A percentile compares a stretch with the other conserved stretches of the same genome.
These are phyloP conservation scores for Tolypocladium ovalisporum DNA, from an alignment of 2,329 filamentous ascomycete species.

Conservation along the genomic window DNA sequence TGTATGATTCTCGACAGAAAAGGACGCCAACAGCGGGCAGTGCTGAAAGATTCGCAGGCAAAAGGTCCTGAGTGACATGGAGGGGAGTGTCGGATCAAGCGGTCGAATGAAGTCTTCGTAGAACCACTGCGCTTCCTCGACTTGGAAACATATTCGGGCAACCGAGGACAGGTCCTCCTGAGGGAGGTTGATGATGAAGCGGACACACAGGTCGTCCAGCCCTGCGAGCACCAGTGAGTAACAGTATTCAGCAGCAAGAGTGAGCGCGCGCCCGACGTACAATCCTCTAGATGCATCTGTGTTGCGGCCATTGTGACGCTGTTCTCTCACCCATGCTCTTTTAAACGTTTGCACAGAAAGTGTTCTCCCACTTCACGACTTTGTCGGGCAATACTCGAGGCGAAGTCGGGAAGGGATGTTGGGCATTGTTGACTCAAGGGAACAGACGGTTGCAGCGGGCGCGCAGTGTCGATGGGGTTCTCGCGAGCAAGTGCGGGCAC, in stretches of 20 bases:
- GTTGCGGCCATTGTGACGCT: slow-evolving; percentile 57
- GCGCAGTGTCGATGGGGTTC: background rate
- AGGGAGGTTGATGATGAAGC: slow-evolving; percentile 96
- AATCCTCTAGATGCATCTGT: slow-evolving; percentile 85
- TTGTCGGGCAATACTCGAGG: slow-evolving; percentile 17
- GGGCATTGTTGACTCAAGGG: slow-evolving; percentile 16
- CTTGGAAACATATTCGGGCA: slow-evolving; percentile 93
- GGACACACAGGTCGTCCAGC: slow-evolving; percentile 95
- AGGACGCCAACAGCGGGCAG: slow-evolving; percentile 76
- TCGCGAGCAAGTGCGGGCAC: background rate
- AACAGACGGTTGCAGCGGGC: background rate
- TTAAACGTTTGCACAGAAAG: background rate
- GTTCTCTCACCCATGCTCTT: slow-evolving; percentile 18
- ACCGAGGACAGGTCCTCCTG: slow-evolving; percentile 82
- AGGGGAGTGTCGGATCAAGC: slow-evolving; percentile 72
- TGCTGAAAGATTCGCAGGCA: slow-evolving; percentile 87
- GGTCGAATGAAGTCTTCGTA: slow-evolving; percentile 99
- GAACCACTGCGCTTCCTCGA: slow-evolving; percentile 99
- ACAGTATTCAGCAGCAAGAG: background rate
- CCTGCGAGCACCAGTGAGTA: slow-evolving; percentile 36
- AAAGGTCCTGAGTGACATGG: slow-evolving; percentile 75
- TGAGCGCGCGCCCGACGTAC: slow-evolving; percentile 34
- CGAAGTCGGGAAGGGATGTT: slow-evolving; percentile 18
- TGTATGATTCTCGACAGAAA: slow-evolving; percentile 66
- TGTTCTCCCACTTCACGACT: slow-evolving; percentile 16